Conservation (phyloP, 345 rosid species). For the Gossypium herbaceum region DNA sequence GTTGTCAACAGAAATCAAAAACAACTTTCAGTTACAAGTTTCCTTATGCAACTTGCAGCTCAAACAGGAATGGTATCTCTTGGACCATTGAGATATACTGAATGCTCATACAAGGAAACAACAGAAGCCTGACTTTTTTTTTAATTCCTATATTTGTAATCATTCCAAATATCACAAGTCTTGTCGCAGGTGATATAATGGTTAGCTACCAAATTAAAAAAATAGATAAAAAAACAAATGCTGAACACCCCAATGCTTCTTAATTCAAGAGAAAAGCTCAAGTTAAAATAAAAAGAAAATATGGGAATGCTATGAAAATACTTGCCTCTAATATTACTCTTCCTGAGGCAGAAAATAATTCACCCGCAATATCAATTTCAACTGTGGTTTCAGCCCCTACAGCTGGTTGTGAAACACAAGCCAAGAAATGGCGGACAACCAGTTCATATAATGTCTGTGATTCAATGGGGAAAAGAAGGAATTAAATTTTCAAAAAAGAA, state of each 20-base stretch:
- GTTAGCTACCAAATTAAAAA: background rate
- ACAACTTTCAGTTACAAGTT: background rate
- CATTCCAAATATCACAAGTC: background rate
- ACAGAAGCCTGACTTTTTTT: background rate
- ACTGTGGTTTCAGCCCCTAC: conserved; percentile 93
- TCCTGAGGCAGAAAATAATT: conserved; percentile 79
- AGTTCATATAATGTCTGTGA: conserved; percentile 81
- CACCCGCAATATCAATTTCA: conserved; percentile 94
- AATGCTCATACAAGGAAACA: background rate
- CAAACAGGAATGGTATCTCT: background rate
- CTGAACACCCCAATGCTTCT: background rate
- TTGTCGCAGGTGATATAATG: background rate
- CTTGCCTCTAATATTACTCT: conserved; percentile 87
- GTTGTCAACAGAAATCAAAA: background rate
- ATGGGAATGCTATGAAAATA: conserved; percentile 21
- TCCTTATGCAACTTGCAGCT: background rate
- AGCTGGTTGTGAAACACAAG: conserved; percentile 97
- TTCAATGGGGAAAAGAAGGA: conserved; percentile 13
- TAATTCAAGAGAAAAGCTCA: background rate
- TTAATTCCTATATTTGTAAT: background rate
- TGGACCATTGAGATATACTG: background rate
- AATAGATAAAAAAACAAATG: background rate
- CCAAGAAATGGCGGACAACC: conserved; percentile 95
- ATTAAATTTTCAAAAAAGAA: conserved; percentile 7
- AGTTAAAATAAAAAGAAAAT: background rate